These are phyloP conservation scores for Euphorbia corollata DNA, from an alignment of 441 rosid species.

Conservation along the genomic window DNA sequence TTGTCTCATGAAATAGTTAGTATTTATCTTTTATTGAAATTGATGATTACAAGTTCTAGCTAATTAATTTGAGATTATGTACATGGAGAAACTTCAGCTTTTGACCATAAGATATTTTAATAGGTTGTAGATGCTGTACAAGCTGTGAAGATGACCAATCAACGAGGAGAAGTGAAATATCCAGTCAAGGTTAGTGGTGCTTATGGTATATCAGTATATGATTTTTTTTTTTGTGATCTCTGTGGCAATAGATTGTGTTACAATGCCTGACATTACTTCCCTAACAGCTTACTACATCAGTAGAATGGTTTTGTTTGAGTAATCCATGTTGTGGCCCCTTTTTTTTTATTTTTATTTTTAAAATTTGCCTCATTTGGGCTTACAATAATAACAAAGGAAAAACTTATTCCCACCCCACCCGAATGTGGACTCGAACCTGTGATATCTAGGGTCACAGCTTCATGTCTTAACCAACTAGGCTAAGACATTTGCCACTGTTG, in stretches of 20 bases:
- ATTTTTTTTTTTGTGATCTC: neutral
- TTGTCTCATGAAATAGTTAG: neutral
- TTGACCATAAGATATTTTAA: constrained; percentile 7
- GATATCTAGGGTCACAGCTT: too few species aligned
- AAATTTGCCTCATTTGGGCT: too few species aligned
- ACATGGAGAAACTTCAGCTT: neutral
- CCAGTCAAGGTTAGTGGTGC: constrained; percentile 74
- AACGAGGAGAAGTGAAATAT: constrained; percentile 81
- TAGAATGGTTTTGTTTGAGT: neutral
- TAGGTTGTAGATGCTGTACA: constrained; percentile 90
- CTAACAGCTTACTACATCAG: neutral
- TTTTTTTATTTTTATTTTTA: too few species aligned
- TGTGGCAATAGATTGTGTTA: constrained; percentile 5
- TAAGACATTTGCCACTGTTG: too few species aligned
- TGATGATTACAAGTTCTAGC: neutral
- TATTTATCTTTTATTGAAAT: neutral
- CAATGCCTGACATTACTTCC: neutral
- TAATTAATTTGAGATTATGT: neutral
- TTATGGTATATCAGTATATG: neutral
- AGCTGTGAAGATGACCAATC: constrained; percentile 81
- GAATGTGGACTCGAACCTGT: too few species aligned
- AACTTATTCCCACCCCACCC: too few species aligned
- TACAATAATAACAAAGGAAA: too few species aligned
- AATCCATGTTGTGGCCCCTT: neutral
- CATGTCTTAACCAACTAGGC: too few species aligned